Conservation (phyloP, 1,284 basidiomycete genomes). For the Boletus holoroseus region DNA sequence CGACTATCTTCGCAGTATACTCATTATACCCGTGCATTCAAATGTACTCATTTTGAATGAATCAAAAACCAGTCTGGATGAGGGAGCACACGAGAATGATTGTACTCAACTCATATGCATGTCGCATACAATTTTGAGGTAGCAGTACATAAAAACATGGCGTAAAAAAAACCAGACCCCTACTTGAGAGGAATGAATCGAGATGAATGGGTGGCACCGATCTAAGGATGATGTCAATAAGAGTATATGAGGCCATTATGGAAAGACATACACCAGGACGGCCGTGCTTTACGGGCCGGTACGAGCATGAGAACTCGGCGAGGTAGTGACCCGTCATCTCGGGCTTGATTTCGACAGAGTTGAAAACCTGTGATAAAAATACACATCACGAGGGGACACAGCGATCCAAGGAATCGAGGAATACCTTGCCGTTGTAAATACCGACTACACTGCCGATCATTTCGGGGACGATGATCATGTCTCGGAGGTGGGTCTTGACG, state of each 20-base stretch:
- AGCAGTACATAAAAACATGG: constrained; percentile 17
- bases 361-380: constrained; percentile 66
- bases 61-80: constrained; percentile 16
- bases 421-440: constrained; percentile 96
- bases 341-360: constrained; percentile 98
- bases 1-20: constrained; percentile 43
- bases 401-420: constrained; percentile 13
- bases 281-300: constrained; percentile 99
- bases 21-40: constrained; percentile 44
- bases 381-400: constrained; percentile 1
- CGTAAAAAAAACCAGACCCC: constrained; percentile 11
- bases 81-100: neutral
- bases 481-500: constrained; percentile 98
- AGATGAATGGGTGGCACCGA: constrained; percentile 83
- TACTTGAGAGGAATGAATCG: constrained; percentile 60
- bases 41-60: constrained; percentile 41
- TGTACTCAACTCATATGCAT: constrained; percentile 17
- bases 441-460: constrained; percentile 98
- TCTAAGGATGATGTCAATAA: constrained; percentile 39
- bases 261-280: constrained; percentile 75
- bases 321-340: constrained; percentile 99
- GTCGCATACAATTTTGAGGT: constrained; percentile 29
- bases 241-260: neutral
- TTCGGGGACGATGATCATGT: constrained; percentile 99
- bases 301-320: constrained; percentile 90